A percentile compares a stretch with the other conserved stretches of the same genome.
These are phyloP conservation scores for Usnea hakonensis DNA, from an alignment of 495 filamentous ascomycete species.

Conservation along the genomic window DNA sequence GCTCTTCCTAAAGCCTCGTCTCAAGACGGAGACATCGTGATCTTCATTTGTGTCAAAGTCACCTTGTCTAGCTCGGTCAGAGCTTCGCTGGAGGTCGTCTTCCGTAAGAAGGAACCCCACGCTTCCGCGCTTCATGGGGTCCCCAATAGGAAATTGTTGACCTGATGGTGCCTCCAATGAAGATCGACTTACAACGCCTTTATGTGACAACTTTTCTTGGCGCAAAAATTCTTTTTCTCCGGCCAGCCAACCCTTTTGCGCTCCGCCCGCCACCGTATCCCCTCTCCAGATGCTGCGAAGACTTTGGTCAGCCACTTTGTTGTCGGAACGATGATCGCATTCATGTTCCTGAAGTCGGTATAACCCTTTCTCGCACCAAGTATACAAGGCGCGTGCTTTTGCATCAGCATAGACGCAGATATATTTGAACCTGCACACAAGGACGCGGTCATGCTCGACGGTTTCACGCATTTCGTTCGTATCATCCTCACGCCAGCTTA, in stretches of 20 bases:
- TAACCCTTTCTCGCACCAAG: conserved; percentile 23
- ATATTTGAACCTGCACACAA: conserved; percentile 33
- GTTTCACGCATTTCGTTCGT: conserved; percentile 20
- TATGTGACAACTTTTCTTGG: conserved; percentile 12
- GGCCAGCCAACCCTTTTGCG: conserved; percentile 14
- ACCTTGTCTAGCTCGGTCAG: not conserved
- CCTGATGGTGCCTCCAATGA: not conserved
- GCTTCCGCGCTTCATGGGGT: conserved; percentile 20
- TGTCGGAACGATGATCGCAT: conserved; percentile 18
- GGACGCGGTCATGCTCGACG: conserved; percentile 29
- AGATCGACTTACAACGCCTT: not conserved
- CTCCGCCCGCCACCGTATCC: conserved; percentile 27
- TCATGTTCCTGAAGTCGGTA: conserved; percentile 25
- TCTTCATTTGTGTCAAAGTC: not conserved
- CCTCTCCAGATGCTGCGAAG: conserved; percentile 29
- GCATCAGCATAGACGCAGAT: conserved; percentile 25
- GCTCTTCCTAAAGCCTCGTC: not conserved
- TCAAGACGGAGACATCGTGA: not conserved
- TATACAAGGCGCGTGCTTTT: conserved; percentile 21
- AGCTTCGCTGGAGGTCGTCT: not conserved
- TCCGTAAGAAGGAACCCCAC: conserved; percentile 11
- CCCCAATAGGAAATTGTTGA: conserved; percentile 1
- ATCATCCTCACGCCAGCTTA: conserved; percentile 27
- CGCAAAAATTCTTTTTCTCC: conserved; percentile 18
- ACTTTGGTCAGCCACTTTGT: conserved; percentile 17